Conservation (phyloP, 352 stramenopile species). For the Aphanomyces cochlioides region DNA sequence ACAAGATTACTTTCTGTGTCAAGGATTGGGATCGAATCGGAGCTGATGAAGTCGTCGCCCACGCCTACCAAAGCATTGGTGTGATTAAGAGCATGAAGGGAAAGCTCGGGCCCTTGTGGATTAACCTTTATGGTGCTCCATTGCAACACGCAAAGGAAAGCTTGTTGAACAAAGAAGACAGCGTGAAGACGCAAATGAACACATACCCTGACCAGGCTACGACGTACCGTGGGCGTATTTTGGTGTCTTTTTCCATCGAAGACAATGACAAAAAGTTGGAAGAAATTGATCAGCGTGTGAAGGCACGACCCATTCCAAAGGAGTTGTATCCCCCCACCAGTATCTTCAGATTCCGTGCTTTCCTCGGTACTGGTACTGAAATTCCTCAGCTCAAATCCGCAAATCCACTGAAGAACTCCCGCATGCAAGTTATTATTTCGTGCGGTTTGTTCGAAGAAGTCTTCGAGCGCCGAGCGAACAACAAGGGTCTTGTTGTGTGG, state of each 20-base stretch:
- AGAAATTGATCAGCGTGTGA: conserved; percentile 79
- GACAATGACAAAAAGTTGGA: conserved; percentile 73
- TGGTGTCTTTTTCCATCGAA: conserved; percentile 71
- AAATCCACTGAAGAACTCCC: conserved; percentile 63
- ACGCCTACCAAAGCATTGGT: conserved; percentile 69
- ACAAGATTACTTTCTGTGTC: conserved; percentile 65
- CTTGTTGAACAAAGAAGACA: conserved; percentile 49
- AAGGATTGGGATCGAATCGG: conserved; percentile 80
- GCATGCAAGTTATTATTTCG: conserved; percentile 72
- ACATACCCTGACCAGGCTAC: conserved; percentile 72
- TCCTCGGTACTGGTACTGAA: conserved; percentile 70
- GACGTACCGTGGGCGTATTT: conserved; percentile 74
- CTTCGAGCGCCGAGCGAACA: conserved; percentile 54
- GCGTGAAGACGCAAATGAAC: conserved; percentile 83
- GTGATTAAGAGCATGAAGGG: conserved; percentile 60
- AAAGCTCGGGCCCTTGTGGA: conserved; percentile 59
- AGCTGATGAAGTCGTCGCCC: conserved; percentile 65
- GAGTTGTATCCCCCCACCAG: conserved; percentile 56
- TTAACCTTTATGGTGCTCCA: conserved; percentile 75
- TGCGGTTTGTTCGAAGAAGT: conserved; percentile 60
- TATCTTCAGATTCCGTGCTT: conserved; percentile 68
- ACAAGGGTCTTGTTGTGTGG: conserved; percentile 80
- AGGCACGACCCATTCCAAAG: conserved; percentile 60
- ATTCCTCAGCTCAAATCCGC: conserved; percentile 67
- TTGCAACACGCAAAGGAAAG: conserved; percentile 53